Evolutionary conservation across 176 grass and related monocot species (phyloP).

Genomic region (Juncus effusus): DNA sequence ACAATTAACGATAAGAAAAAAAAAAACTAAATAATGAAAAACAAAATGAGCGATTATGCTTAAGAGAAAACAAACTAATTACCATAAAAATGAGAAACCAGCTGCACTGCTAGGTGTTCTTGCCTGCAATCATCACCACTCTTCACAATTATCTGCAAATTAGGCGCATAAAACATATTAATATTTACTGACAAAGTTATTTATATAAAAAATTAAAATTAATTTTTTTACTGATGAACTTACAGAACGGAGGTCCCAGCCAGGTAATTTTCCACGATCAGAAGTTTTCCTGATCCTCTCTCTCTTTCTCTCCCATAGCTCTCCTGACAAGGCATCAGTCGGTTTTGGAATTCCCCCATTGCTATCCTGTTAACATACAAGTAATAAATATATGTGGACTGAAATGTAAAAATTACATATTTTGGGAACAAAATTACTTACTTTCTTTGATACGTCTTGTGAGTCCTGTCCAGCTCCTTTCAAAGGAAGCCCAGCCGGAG

Average conservation of each 20-base stretch:
- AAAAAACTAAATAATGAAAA: constrained; percentile 31
- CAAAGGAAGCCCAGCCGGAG: constrained; percentile 76
- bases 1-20: constrained; percentile 22
- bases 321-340: constrained; percentile 91
- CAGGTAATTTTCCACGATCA: constrained; percentile 75
- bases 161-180: background rate
- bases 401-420: constrained; percentile 25
- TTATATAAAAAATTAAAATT: too few species aligned
- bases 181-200: too few species aligned
- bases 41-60: constrained; percentile 12
- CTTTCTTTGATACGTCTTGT: constrained; percentile 59
- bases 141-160: constrained; percentile 89
- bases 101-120: constrained; percentile 94
- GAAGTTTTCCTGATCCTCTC: constrained; percentile 80
- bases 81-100: constrained; percentile 99
- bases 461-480: constrained; percentile 75
- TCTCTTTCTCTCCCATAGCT: constrained; percentile 86
- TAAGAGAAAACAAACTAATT: constrained; percentile 18
- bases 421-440: constrained; percentile 20
- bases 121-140: constrained; percentile 99
- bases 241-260: constrained; percentile 97
- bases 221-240: constrained; percentile 16
- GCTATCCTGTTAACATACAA: constrained; percentile 33
- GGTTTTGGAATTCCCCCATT: constrained; percentile 68
- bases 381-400: constrained; percentile 8